phyloP scores from a whole-genome alignment of 225 moss, liverwort and hornwort species.

The Marchantia paleacea region DNA sequence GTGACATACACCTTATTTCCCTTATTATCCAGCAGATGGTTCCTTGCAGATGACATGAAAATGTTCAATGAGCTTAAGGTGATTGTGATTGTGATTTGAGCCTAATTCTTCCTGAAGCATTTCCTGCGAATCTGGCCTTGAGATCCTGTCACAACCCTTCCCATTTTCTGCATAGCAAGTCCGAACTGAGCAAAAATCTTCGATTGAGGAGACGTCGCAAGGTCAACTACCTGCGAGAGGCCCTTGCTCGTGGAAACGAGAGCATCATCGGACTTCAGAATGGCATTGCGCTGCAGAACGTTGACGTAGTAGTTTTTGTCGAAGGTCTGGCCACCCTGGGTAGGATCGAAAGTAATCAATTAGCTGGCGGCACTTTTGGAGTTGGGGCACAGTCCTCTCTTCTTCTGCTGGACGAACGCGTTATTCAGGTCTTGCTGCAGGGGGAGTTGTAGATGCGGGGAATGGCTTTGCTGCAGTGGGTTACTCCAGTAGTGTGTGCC shows the following conservation, averaged over 20 bases:
- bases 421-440: constrained; percentile 29
- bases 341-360: constrained; percentile 19
- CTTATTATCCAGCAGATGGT: too few relatives aligned
- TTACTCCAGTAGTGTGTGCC: constrained; percentile 53
- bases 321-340: constrained; percentile 15
- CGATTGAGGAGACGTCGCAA: background rate
- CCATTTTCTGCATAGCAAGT: constrained; percentile 26
- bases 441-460: constrained; percentile 44
- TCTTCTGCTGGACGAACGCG: constrained; percentile 30
- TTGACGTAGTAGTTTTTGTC: constrained; percentile 33
- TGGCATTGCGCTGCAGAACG: constrained; percentile 13
- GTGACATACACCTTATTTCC: too few relatives aligned
- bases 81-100: too few relatives aligned
- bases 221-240: too few relatives aligned
- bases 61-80: too few relatives aligned
- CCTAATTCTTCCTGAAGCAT: too few relatives aligned
- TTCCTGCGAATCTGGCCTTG: too few relatives aligned
- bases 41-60: too few relatives aligned
- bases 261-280: constrained; percentile 28
- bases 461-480: constrained; percentile 39
- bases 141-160: background rate
- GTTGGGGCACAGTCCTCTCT: constrained; percentile 38
- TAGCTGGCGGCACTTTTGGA: background rate
- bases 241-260: background rate
- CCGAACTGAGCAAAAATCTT: constrained; percentile 22